These are phyloP conservation scores for Cryptococcus depauperatus DNA, from an alignment of 1,284 basidiomycete species.

Conservation along the genomic window DNA sequence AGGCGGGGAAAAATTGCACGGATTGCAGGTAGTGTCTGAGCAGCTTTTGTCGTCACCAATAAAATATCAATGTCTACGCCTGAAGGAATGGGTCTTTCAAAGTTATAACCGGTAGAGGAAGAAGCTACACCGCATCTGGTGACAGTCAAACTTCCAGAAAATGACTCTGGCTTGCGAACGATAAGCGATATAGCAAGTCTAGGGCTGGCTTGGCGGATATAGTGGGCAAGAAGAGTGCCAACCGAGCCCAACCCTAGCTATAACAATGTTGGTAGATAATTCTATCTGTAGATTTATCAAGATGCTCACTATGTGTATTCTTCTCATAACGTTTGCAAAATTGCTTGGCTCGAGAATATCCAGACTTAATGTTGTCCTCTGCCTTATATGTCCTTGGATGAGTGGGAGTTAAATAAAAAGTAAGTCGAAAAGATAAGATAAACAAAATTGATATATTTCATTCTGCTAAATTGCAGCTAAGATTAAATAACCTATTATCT, in stretches of 20 bases:
- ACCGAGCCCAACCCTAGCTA: conserved; percentile 68
- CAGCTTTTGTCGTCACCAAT: conserved; percentile 74
- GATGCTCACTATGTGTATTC: no score
- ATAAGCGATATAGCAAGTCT: conserved; percentile 60
- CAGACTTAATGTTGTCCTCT: no score
- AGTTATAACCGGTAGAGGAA: conserved; percentile 18
- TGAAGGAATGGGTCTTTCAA: conserved; percentile 8
- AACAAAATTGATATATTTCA: no score
- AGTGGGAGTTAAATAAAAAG: no score
- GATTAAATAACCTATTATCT: no score
- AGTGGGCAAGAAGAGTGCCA: conserved; percentile 69
- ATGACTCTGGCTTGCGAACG: conserved; percentile 47
- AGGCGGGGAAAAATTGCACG: conserved; percentile 58
- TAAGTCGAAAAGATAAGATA: no score
- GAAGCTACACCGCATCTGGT: conserved; percentile 8
- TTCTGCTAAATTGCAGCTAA: no score
- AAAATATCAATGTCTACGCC: conserved; percentile 55
- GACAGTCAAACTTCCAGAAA: conserved; percentile 6
- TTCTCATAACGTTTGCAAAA: no score
- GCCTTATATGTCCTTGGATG: no score
- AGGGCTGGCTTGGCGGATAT: conserved; percentile 56
- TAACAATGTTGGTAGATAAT: no score
- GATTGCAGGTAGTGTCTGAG: conserved; percentile 57
- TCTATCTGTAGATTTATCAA: no score
- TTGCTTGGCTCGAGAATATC: no score